Evolutionary conservation across 2,329 filamentous ascomycete species (phyloP).

Genomic region (Curvularia hawaiiensis): DNA sequence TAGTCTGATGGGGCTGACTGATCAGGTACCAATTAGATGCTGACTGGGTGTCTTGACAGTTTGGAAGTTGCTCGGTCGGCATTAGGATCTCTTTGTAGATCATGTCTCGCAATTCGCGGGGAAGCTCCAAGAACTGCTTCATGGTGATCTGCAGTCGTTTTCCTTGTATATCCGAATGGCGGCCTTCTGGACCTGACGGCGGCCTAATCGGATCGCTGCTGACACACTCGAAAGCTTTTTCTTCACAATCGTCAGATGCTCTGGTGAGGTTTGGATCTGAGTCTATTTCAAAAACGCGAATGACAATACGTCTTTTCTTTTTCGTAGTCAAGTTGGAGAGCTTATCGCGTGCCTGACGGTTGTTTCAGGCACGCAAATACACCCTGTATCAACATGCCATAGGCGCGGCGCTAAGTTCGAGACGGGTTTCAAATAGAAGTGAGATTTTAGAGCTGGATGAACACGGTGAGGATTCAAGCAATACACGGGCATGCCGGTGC

Average conservation of each 20-base stretch:
- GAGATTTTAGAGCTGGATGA: background rate
- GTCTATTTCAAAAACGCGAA: background rate
- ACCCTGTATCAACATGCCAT: constrained; percentile 4
- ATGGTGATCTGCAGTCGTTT: constrained; percentile 15
- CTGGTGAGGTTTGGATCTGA: background rate
- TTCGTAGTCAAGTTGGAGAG: background rate
- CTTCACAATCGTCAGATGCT: background rate
- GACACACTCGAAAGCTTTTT: background rate
- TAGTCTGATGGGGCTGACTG: constrained; percentile 20
- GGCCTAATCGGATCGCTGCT: background rate
- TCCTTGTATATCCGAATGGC: background rate
- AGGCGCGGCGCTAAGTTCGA: constrained; percentile 5
- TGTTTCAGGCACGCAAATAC: constrained; percentile 12
- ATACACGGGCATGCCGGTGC: background rate
- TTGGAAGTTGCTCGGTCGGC: constrained; percentile 27
- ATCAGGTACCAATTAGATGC: constrained; percentile 24
- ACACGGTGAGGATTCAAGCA: background rate
- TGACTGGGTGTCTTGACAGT: constrained; percentile 24
- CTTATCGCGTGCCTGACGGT: constrained; percentile 9
- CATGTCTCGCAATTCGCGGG: constrained; percentile 42
- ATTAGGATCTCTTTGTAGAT: constrained; percentile 40
- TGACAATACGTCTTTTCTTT: background rate
- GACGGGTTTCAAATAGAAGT: constrained; percentile 1
- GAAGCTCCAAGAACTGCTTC: constrained; percentile 35
- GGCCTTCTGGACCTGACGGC: background rate